These are phyloP conservation scores for Auricularia heimuer DNA, from an alignment of 768 basidiomycete species.

Conservation along the genomic window DNA sequence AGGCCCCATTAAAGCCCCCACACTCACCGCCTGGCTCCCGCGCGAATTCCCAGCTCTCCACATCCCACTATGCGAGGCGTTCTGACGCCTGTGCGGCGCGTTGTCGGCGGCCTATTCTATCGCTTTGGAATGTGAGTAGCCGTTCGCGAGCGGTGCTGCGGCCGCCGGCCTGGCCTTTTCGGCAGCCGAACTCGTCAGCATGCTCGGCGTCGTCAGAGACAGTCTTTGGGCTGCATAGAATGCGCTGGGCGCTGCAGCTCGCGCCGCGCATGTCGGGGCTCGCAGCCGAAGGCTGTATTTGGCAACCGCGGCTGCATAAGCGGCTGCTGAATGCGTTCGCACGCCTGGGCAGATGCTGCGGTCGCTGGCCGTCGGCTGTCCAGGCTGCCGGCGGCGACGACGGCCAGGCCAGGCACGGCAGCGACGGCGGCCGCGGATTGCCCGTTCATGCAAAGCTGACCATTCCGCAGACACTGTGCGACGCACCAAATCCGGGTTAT, in stretches of 20 bases:
- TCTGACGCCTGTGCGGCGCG: constrained; percentile 1
- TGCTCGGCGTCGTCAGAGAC: background rate
- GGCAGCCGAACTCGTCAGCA: background rate
- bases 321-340: background rate
- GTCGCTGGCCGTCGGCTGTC: background rate
- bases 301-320: too few relatives aligned
- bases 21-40: background rate
- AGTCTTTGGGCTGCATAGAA: background rate
- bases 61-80: background rate
- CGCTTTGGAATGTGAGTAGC: constrained; percentile 68
- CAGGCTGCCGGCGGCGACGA: background rate
- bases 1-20: background rate
- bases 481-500: constrained; percentile 86
- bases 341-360: background rate
- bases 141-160: background rate
- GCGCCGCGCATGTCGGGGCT: background rate
- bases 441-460: background rate
- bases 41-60: background rate
- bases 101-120: constrained; percentile 32
- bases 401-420: background rate
- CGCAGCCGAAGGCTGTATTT: background rate
- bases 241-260: background rate
- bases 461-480: constrained; percentile 61
- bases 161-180: background rate
- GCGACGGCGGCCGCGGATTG: background rate